Conservation (phyloP, 768 basidiomycete genomes). For the Boletus rubescentipes region DNA sequence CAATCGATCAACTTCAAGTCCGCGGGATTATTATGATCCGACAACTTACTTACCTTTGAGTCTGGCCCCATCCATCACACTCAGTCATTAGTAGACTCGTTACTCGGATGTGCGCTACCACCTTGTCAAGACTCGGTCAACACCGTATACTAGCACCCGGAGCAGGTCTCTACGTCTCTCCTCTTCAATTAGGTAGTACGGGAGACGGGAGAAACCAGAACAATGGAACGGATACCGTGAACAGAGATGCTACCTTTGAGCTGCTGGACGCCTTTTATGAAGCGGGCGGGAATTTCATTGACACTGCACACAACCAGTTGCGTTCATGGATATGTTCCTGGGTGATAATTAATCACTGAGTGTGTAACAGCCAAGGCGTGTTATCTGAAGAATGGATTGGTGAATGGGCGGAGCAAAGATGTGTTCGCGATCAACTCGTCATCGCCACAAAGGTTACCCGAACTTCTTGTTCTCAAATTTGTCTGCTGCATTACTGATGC, state of each 20-base stretch:
- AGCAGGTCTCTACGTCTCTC: neutral
- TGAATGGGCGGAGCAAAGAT: no score
- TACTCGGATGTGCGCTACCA: neutral
- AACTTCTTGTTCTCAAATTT: no score
- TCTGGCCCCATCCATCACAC: neutral
- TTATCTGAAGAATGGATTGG: no score
- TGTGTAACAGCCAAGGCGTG: neutral
- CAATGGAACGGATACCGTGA: neutral
- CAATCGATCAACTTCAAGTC: no score
- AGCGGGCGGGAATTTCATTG: constrained; percentile 2
- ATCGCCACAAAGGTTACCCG: no score
- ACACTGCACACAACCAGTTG: neutral
- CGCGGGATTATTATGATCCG: neutral
- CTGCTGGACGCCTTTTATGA: neutral
- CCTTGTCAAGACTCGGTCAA: neutral
- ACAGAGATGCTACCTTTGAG: neutral
- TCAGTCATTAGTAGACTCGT: neutral
- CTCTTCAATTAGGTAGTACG: neutral
- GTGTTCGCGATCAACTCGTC: neutral
- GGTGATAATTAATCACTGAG: neutral
- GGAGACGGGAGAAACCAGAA: neutral
- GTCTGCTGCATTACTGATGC: no score
- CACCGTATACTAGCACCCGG: neutral
- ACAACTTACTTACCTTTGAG: neutral
- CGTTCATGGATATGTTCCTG: neutral